Evolutionary conservation across 2,329 filamentous ascomycete species (phyloP), one percentile per base, ranked within the genome.

Genomic region (Dryadomyces quercivorus): DNA sequence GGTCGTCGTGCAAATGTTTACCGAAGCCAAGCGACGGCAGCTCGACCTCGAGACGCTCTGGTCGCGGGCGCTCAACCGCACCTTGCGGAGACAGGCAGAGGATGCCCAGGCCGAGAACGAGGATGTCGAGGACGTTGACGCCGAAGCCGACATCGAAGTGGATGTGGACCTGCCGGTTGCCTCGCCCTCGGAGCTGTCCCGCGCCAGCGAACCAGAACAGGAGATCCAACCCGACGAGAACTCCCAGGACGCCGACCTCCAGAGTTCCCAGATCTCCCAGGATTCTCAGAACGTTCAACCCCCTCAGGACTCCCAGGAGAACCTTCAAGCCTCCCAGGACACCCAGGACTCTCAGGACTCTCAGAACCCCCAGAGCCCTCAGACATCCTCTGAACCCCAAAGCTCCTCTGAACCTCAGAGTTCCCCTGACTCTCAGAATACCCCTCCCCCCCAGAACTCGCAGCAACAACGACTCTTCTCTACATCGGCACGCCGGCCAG

Each of bases 1-100:
- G 0, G 63, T 82, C 21, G 74, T 82, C 15, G 68, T 82, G 10
- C 79, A 82, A 61, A 73, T 80, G 61, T 72, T 82, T 69, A 81
- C 77, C 0, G 77, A 79, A 60, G 62, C 69, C 9, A 70, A 77
- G 55, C 70, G 79, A 36, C 63, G 66, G 21, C 77, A 82, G 59
- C 67, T 82, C 52, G 72, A 73, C 47, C 63, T 82, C 13, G 79
- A 82, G 61, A 63, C 62, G 12, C 65, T 82, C 1, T 82, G 79
- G 79, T 65, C 64, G 40, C 66, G 67, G 8, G 62, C 71, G 36
- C 56, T 77, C 48, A 68, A 62, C 51, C 64, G 64, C 50, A 63
- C 59, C 50, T 49, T 58, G n/a, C 21, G 56, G 16, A 56, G 26
- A 26, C 58, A 56, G 26, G 42, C 50, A 4, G 53, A 55, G n/a